Base-by-base conservation (phyloP, 345 rosid species). In the Crucihimalaya himalaica region DNA sequence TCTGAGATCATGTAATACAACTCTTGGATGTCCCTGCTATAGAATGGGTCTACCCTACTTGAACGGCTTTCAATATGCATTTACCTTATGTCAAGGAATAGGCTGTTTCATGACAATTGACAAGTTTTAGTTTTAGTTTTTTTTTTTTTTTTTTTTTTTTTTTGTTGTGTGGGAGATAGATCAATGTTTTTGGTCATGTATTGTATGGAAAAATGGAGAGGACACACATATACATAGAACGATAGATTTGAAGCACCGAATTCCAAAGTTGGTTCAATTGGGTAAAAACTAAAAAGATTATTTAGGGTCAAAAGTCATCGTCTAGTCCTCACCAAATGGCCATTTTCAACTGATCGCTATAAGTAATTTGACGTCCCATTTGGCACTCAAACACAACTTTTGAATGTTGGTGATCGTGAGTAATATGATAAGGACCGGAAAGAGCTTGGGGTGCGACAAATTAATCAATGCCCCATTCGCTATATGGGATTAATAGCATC, bases 1-100 rank as follows among this genome's bases (percentile, higher is more conserved):
- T 95, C 80, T 95, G 83, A 88, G 79, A 67, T n/a, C n/a, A n/a
- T 72, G 59, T 59, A 23, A 52, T 55, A 35, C 73, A 40, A 40
- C 45, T 40, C n/a, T 40, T 13, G 50, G 61, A 47, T 39, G 65
- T 68, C 12, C 32, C 7, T 14, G 14, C 46, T 42, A 42, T 42
- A 42, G 8, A 14, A 42, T 42, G 40, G 18, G 8, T 42, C 8
- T 15, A 14, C 46, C 46, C 46, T 42, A 42, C 46, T 42, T 42
- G 7, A 10, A 42, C 16, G n/a, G 8, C 46, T 14, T 5, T 42
- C 18, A 5, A 5, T 42, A 15, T 13, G 45, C 6, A 13, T 40
- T 5, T 5, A 42, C n/a, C 46, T 1, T 14, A 42, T 14, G 16
- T 40, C 46, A 42, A 39, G 18, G 8, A 42, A 11, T 35, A 3